A percentile compares a stretch with the other conserved stretches of the same genome.
Evolutionary conservation across 148 eudicot species (phyloP).

Genomic region (Vaccinium vitisidaea): DNA sequence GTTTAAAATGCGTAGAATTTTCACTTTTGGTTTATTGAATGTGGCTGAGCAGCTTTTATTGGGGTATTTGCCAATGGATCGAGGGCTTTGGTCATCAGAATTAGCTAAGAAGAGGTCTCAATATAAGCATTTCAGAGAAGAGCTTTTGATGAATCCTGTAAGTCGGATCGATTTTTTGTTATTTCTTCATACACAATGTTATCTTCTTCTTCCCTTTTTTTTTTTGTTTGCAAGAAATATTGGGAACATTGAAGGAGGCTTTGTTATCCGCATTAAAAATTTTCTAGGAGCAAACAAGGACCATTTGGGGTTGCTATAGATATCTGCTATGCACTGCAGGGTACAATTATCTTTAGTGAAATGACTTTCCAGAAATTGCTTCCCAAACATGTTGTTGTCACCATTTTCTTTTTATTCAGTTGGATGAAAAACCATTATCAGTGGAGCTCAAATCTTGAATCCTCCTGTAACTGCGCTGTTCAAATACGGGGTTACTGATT

Average conservation of each 20-base stretch:
- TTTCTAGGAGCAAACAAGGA: background rate
- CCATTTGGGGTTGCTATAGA: background rate
- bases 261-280: background rate
- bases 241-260: background rate
- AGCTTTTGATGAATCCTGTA: constrained; percentile 92
- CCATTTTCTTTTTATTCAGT: background rate
- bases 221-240: background rate
- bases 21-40: background rate
- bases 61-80: constrained; percentile 79
- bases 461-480: background rate
- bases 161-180: constrained; percentile 27
- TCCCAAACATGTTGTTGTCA: background rate
- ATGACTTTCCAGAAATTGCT: constrained; percentile 1
- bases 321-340: background rate
- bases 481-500: no score
- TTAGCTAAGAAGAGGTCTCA: constrained; percentile 87
- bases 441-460: background rate
- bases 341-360: background rate
- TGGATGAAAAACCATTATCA: no score
- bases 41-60: constrained; percentile 61
- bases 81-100: constrained; percentile 76
- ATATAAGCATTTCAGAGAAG: constrained; percentile 82
- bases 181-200: background rate
- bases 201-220: background rate
- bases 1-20: background rate